Evolutionary conservation across 2,329 filamentous ascomycete genomes (phyloP), one percentile per base, ranked within the genome.

Genomic region (Bipolaris zeicola): DNA sequence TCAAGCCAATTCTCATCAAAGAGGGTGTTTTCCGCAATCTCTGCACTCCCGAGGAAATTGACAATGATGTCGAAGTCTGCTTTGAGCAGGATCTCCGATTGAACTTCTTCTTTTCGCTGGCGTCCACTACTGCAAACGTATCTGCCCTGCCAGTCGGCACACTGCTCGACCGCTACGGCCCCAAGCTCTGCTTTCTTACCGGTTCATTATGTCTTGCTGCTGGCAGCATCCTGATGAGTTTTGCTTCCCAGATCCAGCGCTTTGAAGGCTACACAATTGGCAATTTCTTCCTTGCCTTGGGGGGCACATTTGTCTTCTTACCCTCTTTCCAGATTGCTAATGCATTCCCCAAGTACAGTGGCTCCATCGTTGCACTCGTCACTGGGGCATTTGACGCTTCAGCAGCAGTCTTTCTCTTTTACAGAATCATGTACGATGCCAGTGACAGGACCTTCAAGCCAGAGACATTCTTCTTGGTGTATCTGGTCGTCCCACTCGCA

Each of bases 371-470:
- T 7, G 90, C 91, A 2, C 81, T 92, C 33, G 78, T 96, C 50
- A 94, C 90, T 0, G 91, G 91, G 5, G 90, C 90, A 4, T 96
- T 95, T 72, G 91, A 96, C 74, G 88, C 90, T 0, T 93, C 90
- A 1, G 92, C 89, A 63, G 90, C 90, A 5, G 75, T 94, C 5
- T 94, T 93, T 65, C 81, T 94, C 16, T 70, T 90, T 31, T 93
- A 93, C 76, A 86, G 89, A 28, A 76, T 93, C 38, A 74, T 89
- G 20, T 92, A 89, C 71, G 83, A 90, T 67, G 80, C 79, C 50
- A 87, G 83, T 1, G 67, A 76, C 42, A 81, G 81, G 6, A 69
- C 73, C 1, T 87, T 93, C 67, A 85, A 84, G 42, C 84, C 88
- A 22, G 81, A 84, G 46, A 81, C 81, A 33, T 92, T 95, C 78